Evolutionary conservation across 2,329 filamentous ascomycete species (phyloP).

Genomic region (Arthrobotrys iridis): DNA sequence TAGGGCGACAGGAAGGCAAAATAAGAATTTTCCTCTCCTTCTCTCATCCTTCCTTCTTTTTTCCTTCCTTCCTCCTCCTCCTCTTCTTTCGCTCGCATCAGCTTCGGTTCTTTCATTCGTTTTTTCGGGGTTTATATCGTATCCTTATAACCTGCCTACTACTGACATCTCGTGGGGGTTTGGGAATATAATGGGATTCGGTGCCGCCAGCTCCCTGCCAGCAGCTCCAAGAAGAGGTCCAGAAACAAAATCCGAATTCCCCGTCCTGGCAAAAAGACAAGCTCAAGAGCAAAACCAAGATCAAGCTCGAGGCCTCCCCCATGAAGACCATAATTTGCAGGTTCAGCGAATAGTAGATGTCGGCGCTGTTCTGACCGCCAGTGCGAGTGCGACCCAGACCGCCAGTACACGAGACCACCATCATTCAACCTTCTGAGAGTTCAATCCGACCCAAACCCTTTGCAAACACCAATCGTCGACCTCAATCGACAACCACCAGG

Average conservation of each 20-base stretch:
- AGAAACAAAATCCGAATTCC: background rate
- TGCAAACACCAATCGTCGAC: slow-evolving; percentile 19
- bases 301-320: slow-evolving; percentile 9
- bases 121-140: slow-evolving; percentile 20
- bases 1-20: slow-evolving; percentile 36
- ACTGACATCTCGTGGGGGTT: slow-evolving; percentile 15
- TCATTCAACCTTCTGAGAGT: background rate
- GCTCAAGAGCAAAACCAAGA: background rate
- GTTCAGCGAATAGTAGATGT: slow-evolving; percentile 44
- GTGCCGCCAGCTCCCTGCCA: slow-evolving; percentile 27
- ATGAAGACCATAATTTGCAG: slow-evolving; percentile 20
- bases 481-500: background rate
- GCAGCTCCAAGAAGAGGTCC: slow-evolving; percentile 31
- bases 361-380: slow-evolving; percentile 44
- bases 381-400: slow-evolving; percentile 50
- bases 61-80: slow-evolving; percentile 3
- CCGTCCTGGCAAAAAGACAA: slow-evolving; percentile 8
- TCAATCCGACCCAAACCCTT: background rate
- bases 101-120: slow-evolving; percentile 7
- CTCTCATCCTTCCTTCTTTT: slow-evolving; percentile 5
- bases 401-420: slow-evolving; percentile 23
- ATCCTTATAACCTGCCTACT: slow-evolving; percentile 15
- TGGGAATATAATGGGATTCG: slow-evolving; percentile 48
- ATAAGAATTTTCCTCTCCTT: background rate
- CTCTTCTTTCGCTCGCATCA: background rate